Evolutionary conservation across 2,329 filamentous ascomycete genomes (phyloP).

Genomic region (Aspergillus sp.): DNA sequence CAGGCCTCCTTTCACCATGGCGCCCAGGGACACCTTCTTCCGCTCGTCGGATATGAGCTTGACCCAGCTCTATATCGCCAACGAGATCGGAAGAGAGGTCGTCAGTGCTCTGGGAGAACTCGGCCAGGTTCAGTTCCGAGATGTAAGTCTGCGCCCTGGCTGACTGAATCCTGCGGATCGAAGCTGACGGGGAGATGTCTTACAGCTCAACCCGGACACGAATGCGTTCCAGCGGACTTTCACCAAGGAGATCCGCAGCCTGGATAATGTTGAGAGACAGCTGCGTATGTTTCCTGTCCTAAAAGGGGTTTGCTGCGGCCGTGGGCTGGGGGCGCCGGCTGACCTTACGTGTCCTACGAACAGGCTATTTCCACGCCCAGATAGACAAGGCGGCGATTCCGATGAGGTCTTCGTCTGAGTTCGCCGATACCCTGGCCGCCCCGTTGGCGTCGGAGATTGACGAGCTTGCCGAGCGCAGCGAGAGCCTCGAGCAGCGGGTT

Average conservation of each 20-base stretch:
- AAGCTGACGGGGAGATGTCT: conserved; percentile 11
- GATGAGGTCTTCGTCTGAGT: conserved; percentile 84
- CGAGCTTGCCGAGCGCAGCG: conserved; percentile 82
- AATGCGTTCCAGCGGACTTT: conserved; percentile 96
- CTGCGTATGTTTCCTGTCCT: conserved; percentile 75
- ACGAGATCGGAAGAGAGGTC: conserved; percentile 96
- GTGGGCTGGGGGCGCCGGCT: no score
- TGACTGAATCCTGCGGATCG: conserved; percentile 2
- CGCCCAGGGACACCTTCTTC: conserved; percentile 84
- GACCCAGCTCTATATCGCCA: conserved; percentile 98
- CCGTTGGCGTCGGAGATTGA: conserved; percentile 93
- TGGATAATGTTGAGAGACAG: conserved; percentile 97
- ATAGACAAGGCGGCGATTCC: conserved; percentile 88
- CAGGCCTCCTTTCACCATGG: conserved; percentile 40
- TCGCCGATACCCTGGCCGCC: conserved; percentile 73
- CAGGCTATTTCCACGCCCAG: conserved; percentile 87
- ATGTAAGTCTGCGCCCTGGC: conserved; percentile 54
- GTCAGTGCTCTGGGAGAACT: conserved; percentile 94
- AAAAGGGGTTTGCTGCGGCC: no score
- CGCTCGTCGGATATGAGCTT: conserved; percentile 99
- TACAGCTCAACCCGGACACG: conserved; percentile 79
- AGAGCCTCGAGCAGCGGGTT: conserved; percentile 84
- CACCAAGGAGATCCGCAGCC: conserved; percentile 90
- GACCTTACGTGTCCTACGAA: no score
- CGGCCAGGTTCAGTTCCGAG: conserved; percentile 91